Conservation (phyloP, 495 filamentous ascomycete species). For the Daldinia grandis region DNA sequence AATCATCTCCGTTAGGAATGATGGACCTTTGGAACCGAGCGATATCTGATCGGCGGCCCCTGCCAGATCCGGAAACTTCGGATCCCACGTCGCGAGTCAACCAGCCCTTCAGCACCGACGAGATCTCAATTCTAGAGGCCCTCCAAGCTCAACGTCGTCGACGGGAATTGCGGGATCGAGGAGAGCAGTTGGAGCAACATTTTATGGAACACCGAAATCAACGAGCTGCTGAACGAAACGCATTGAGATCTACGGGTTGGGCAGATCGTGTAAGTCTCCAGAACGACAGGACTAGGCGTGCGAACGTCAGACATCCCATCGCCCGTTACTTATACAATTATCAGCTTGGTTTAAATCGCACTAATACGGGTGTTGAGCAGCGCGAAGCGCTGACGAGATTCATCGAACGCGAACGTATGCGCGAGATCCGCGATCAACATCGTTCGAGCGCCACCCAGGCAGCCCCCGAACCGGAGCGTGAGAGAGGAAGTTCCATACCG, state of each 20-base stretch:
- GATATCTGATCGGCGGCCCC: slow-evolving; percentile 21
- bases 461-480: slow-evolving; percentile 41
- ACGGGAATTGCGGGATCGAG: slow-evolving; percentile 48
- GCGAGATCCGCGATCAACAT: slow-evolving; percentile 35
- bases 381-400: slow-evolving; percentile 40
- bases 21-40: slow-evolving; percentile 39
- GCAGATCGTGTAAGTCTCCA: slow-evolving; percentile 42
- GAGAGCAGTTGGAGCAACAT: slow-evolving; percentile 54
- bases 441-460: slow-evolving; percentile 25
- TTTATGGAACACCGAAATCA: slow-evolving; percentile 41
- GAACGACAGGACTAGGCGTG: background rate
- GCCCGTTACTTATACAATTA: background rate
- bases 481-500: slow-evolving; percentile 38
- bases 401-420: slow-evolving; percentile 41
- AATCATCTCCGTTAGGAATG: slow-evolving; percentile 28
- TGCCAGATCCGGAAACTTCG: slow-evolving; percentile 41
- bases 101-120: slow-evolving; percentile 54
- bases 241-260: slow-evolving; percentile 36
- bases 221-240: slow-evolving; percentile 29
- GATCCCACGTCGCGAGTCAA: slow-evolving; percentile 41
- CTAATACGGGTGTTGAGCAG: slow-evolving; percentile 23
- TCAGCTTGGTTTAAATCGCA: background rate
- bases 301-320: background rate
- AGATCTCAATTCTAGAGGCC: slow-evolving; percentile 58
- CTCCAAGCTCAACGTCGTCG: slow-evolving; percentile 57